Evolutionary conservation across 2,329 filamentous ascomycete species (phyloP).

Genomic region (Colletotrichum sp.): DNA sequence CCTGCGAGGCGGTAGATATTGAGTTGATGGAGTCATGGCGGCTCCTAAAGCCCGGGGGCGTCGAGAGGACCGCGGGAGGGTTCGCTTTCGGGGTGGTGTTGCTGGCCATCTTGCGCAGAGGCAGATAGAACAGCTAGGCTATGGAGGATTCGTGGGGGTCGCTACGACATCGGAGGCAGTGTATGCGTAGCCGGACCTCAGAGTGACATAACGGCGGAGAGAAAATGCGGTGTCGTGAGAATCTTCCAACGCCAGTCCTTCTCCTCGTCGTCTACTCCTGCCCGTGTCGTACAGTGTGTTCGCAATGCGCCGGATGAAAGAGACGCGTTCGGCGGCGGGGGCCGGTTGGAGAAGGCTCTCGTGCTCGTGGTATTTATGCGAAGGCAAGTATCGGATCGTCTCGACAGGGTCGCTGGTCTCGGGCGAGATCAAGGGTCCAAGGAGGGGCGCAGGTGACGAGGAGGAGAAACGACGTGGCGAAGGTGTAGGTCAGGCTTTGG

Average conservation of each 20-base stretch:
- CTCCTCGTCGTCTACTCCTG: neutral
- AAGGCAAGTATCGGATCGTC: neutral
- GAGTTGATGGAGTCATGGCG: conserved; percentile 46
- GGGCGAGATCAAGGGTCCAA: neutral
- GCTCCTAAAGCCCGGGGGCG: conserved; percentile 35
- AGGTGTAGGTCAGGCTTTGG: neutral
- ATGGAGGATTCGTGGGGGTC: neutral
- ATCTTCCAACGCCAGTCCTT: neutral
- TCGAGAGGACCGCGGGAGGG: conserved; percentile 33
- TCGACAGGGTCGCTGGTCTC: neutral
- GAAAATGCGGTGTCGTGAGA: neutral
- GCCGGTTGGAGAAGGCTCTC: neutral
- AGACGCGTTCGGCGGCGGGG: neutral
- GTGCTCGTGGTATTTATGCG: neutral
- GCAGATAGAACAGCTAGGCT: neutral
- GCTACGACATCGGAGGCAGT: neutral
- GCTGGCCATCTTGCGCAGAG: conserved; percentile 31
- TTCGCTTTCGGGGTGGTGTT: conserved; percentile 33
- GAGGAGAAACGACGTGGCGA: conserved; percentile 12
- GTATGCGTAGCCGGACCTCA: conserved; percentile 2
- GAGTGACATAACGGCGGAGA: neutral
- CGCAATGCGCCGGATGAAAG: neutral
- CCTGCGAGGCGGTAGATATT: conserved; percentile 41
- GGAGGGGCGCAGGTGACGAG: conserved; percentile 1
- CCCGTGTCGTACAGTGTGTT: neutral